These are phyloP conservation scores for Aspergillus pseudotamarii DNA, from an alignment of 2,329 filamentous ascomycete genomes.

Conservation along the genomic window DNA sequence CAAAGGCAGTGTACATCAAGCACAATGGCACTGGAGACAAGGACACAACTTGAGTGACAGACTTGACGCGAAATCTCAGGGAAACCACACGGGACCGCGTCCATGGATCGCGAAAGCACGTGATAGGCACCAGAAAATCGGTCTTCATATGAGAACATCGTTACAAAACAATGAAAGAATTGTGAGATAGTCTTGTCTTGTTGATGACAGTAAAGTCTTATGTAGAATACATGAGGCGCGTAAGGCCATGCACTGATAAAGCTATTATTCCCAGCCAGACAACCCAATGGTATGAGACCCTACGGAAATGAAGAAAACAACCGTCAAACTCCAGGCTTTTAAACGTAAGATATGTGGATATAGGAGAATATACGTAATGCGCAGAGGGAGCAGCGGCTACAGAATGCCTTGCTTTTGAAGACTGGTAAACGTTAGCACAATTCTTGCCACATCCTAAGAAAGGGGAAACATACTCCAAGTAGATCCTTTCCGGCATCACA, in stretches of 20 bases:
- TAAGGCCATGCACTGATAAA: conserved; percentile 12
- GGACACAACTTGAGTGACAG: background rate
- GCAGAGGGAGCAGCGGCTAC: conserved; percentile 42
- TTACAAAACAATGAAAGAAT: background rate
- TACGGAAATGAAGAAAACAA: conserved; percentile 18
- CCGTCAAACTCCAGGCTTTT: conserved; percentile 38
- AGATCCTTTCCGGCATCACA: conserved; percentile 99
- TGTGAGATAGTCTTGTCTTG: conserved; percentile 7
- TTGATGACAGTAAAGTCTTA: conserved; percentile 7
- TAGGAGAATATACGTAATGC: conserved; percentile 12
- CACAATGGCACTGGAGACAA: too few relatives aligned
- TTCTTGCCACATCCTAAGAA: background rate
- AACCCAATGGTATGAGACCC: conserved; percentile 17
- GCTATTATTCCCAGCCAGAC: conserved; percentile 18
- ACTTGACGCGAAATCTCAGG: background rate
- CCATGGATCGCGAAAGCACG: conserved; percentile 40
- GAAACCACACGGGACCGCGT: conserved; percentile 20
- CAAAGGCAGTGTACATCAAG: background rate
- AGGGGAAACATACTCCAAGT: conserved; percentile 65
- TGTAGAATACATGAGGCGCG: conserved; percentile 24
- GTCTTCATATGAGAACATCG: too few relatives aligned
- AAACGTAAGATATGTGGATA: conserved; percentile 13
- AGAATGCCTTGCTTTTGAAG: conserved; percentile 87
- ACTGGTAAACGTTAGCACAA: conserved; percentile 37
- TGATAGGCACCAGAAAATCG: conserved; percentile 16